phyloP scores from a whole-genome alignment of 768 basidiomycete species.

The Hysterangium stoloniferum region DNA sequence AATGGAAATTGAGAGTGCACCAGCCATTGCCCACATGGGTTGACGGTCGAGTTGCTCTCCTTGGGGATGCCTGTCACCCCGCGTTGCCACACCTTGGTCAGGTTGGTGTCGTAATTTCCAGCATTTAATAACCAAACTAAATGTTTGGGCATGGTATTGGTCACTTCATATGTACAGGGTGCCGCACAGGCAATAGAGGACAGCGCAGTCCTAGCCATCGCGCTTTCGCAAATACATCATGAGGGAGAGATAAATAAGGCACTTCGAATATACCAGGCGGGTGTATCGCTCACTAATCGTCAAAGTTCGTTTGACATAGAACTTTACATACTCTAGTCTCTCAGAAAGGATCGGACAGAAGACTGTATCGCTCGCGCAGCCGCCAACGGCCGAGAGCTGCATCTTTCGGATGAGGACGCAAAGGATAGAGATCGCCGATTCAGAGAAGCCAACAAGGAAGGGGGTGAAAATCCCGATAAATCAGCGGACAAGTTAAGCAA shows the following conservation, averaged over 20 bases:
- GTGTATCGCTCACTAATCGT: neutral
- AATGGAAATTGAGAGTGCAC: slow-evolving; percentile 35
- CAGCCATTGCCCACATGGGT: slow-evolving; percentile 32
- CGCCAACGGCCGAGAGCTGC: slow-evolving; percentile 2
- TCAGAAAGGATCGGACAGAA: slow-evolving; percentile 1
- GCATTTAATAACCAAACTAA: neutral
- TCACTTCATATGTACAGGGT: slow-evolving; percentile 20
- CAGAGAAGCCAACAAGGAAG: slow-evolving; percentile 7
- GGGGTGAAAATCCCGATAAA: slow-evolving; percentile 1
- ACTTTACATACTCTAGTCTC: neutral
- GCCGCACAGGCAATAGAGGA: slow-evolving; percentile 38
- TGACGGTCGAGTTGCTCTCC: slow-evolving; percentile 23
- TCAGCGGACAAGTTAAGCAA: neutral
- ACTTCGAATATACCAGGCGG: neutral
- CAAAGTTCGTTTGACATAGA: neutral
- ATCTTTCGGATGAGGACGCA: neutral
- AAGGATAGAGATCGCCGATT: neutral
- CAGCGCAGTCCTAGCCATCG: slow-evolving; percentile 27
- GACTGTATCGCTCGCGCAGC: slow-evolving; percentile 3
- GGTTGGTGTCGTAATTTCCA: neutral
- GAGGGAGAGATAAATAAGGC: neutral
- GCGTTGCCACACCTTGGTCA: slow-evolving; percentile 26
- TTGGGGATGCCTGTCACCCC: slow-evolving; percentile 33
- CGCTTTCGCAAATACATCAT: slow-evolving; percentile 15
- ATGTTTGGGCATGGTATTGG: neutral